These are phyloP conservation scores for Pleurotus citrinopileatus DNA, from an alignment of 768 basidiomycete genomes.

Conservation along the genomic window DNA sequence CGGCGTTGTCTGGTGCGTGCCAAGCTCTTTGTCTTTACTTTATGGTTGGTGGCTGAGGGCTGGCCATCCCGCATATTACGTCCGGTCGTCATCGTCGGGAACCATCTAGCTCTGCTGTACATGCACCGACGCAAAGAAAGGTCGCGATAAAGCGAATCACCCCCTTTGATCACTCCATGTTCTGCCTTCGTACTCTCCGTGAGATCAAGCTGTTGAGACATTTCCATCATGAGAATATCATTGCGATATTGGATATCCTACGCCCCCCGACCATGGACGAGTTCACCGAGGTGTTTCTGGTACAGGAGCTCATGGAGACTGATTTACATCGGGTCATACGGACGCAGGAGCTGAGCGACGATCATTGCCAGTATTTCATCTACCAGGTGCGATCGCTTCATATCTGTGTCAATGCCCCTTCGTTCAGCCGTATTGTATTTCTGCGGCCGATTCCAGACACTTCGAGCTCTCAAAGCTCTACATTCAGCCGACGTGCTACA, in stretches of 20 bases:
- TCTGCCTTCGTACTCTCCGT: slow-evolving; percentile 85
- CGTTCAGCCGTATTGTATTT: too few species aligned
- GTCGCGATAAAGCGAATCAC: slow-evolving; percentile 98
- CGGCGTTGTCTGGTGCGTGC: slow-evolving; percentile 73
- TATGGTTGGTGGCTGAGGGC: background rate
- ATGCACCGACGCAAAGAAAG: slow-evolving; percentile 81
- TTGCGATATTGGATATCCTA: slow-evolving; percentile 87
- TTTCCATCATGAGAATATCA: slow-evolving; percentile 53
- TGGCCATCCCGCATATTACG: background rate
- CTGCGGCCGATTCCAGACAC: slow-evolving; percentile 53
- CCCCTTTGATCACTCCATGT: slow-evolving; percentile 95
- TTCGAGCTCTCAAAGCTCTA: slow-evolving; percentile 92
- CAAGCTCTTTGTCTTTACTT: background rate
- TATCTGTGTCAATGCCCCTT: background rate
- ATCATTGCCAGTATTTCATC: slow-evolving; percentile 93
- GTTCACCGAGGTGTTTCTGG: slow-evolving; percentile 84
- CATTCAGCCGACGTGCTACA: slow-evolving; percentile 97
- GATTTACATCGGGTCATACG: slow-evolving; percentile 97
- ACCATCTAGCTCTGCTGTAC: slow-evolving; percentile 67
- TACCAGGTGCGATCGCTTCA: slow-evolving; percentile 48
- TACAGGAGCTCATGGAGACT: slow-evolving; percentile 90
- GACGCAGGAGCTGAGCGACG: slow-evolving; percentile 92
- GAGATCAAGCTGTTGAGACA: slow-evolving; percentile 66
- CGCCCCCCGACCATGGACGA: slow-evolving; percentile 75
- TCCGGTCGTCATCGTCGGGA: background rate